Base-by-base conservation (phyloP, 78 protist species). In the Isochrysis galbana region DNA sequence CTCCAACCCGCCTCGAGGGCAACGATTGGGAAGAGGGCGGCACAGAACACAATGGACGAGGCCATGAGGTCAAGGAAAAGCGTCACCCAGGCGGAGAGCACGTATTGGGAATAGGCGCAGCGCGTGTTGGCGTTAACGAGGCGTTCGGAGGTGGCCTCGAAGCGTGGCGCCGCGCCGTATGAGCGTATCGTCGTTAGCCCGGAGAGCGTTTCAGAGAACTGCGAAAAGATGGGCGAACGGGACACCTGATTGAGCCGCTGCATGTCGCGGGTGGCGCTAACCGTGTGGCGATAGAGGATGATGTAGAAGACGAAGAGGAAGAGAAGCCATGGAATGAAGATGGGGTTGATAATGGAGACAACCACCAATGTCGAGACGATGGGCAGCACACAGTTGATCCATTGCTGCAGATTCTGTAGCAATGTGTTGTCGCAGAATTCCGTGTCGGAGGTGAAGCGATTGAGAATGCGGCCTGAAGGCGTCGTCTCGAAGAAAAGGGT, bases 391-490 rank as follows among this genome's bases (percentile, higher is more conserved):
- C 87, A 80, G 36, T 44, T 80, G 55, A 80, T 2, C 80, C 80
- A 70, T n/a, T 70, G 80, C 36, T 34, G 44, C n/a, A 70, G 41
- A 41, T 5, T 90, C 87, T 45, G 41, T 22, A 86, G 93, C 89
- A 90, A 21, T 25, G 39, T 42, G 38, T 47, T 54, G 89, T 91
- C 74, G 74, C 74, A 67, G 45, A 4, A 1, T 41, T 70, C 80
- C 29, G 48, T 77, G 46, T 96, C 97, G 36, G 41, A 2, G 36
- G 96, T 77, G 96, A 99, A 99, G 46, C 99, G 96, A 94, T 98
- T 98, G 78, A 98, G 45, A 42, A 99, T 94, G 51, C 99, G 95
- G 23, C 99, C 99, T 0, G 94, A 10, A n/a, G 99, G 99, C 0
- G 97, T 98, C 34, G 98, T 97, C 89, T 98, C 99, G 95, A 98